phyloP scores from a whole-genome alignment of 768 basidiomycete species.

The Boletus patriciae region DNA sequence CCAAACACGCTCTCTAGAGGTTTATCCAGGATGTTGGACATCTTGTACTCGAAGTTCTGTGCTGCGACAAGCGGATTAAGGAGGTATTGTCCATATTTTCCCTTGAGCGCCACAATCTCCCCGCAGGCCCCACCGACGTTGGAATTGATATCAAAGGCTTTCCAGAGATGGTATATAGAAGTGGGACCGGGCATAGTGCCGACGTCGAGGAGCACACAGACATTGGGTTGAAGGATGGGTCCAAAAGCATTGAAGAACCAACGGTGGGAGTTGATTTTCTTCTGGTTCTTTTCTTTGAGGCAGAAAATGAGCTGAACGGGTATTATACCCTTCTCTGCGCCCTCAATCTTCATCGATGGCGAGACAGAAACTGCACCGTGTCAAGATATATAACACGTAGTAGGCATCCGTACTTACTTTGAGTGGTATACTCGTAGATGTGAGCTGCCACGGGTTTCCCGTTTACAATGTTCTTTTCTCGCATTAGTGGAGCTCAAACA shows the following conservation, averaged over 20 bases:
- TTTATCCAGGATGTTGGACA: conserved; percentile 91
- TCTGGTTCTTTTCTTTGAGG: conserved; percentile 89
- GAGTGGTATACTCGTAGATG: conserved; percentile 93
- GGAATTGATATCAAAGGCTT: conserved; percentile 90
- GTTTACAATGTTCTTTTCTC: conserved; percentile 65
- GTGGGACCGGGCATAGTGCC: conserved; percentile 84
- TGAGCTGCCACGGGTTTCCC: conserved; percentile 83
- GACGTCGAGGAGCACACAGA: conserved; percentile 90
- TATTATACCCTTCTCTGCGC: conserved; percentile 73
- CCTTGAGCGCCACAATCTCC: conserved; percentile 93
- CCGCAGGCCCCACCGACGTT: conserved; percentile 93
- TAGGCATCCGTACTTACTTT: conserved; percentile 47
- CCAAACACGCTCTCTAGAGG: conserved; percentile 89
- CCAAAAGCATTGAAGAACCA: conserved; percentile 96
- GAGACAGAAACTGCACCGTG: conserved; percentile 66
- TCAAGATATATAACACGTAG: conserved; percentile 7
- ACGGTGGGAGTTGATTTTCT: conserved; percentile 93
- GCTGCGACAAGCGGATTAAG: conserved; percentile 87
- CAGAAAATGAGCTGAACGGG: conserved; percentile 94
- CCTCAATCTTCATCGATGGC: conserved; percentile 79
- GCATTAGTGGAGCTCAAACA: conserved; percentile 1
- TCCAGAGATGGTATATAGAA: conserved; percentile 91
- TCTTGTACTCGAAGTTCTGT: conserved; percentile 88
- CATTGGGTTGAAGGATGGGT: conserved; percentile 81
- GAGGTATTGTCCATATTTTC: conserved; percentile 74